Percentiles rank a stretch among this genome's conserved stretches.
Evolutionary conservation across 306 rosid species (phyloP).

Genomic region (Oemleria cerasiformis): DNA sequence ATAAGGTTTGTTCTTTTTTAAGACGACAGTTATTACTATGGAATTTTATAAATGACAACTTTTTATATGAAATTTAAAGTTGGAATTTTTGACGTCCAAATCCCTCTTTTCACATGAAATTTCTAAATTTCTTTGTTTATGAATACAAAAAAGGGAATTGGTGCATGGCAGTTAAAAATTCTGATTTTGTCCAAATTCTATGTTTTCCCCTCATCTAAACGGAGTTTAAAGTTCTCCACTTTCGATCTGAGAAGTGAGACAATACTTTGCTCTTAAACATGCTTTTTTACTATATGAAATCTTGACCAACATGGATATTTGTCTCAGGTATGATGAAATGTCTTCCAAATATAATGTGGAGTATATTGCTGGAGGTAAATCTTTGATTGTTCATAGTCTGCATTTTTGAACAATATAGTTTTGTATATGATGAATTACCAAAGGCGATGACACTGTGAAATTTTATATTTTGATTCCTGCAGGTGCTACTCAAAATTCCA

Average conservation of each 20-base stretch:
- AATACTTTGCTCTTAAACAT: not conserved
- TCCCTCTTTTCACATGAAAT: too few species aligned
- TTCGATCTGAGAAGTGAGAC: not conserved
- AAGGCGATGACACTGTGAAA: not conserved
- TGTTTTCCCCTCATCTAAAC: too few species aligned
- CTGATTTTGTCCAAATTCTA: too few species aligned
- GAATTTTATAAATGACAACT: too few species aligned
- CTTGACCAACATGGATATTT: not conserved
- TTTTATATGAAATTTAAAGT: too few species aligned
- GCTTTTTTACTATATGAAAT: not conserved
- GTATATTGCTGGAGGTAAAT: constrained; percentile 91
- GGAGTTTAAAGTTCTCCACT: not conserved
- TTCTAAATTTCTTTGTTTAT: too few species aligned
- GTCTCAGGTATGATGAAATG: constrained; percentile 73
- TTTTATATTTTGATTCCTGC: constrained; percentile 12
- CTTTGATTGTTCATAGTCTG: not conserved
- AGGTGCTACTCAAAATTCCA: constrained; percentile 95
- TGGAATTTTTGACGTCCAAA: too few species aligned
- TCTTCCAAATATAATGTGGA: constrained; percentile 58
- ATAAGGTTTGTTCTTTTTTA: too few species aligned
- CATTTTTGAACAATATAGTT: not conserved
- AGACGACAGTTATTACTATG: too few species aligned
- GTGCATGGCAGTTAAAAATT: too few species aligned
- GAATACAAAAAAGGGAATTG: too few species aligned
- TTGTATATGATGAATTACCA: not conserved